These are phyloP conservation scores for Monosporascus sp. DNA, from an alignment of 2,329 filamentous ascomycete genomes.

Conservation along the genomic window DNA sequence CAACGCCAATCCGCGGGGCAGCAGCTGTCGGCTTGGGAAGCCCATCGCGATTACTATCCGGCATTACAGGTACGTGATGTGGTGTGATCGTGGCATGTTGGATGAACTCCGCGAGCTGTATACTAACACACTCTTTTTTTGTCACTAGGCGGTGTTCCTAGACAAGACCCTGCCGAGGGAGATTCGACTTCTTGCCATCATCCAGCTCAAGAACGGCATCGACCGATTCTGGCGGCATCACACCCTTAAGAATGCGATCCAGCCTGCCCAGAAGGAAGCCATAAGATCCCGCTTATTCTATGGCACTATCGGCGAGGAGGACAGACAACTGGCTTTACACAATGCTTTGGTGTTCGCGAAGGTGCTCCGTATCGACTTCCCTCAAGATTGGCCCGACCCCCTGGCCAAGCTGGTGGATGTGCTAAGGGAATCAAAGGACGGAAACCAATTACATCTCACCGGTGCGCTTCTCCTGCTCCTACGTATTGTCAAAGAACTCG, in stretches of 20 bases:
- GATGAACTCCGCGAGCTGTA: not conserved
- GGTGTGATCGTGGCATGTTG: not conserved
- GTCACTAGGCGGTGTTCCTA: constrained; percentile 66
- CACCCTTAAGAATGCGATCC: constrained; percentile 58
- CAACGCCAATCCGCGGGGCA: constrained; percentile 63
- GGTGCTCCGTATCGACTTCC: constrained; percentile 84
- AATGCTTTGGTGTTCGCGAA: constrained; percentile 87
- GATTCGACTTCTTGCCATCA: constrained; percentile 82
- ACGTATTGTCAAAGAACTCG: constrained; percentile 85
- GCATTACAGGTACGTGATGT: constrained; percentile 55
- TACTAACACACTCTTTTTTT: constrained; percentile 2
- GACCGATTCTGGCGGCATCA: constrained; percentile 85
- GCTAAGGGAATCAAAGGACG: constrained; percentile 53
- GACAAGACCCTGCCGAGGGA: constrained; percentile 71
- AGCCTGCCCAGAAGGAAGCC: constrained; percentile 67
- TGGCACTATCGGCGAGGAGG: constrained; percentile 71
- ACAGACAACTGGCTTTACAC: constrained; percentile 72
- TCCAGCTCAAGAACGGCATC: constrained; percentile 94
- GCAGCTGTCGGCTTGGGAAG: constrained; percentile 69
- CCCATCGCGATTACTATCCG: constrained; percentile 59
- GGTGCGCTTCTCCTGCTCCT: constrained; percentile 73
- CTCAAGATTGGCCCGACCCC: constrained; percentile 71
- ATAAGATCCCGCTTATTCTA: constrained; percentile 74
- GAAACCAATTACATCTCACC: constrained; percentile 61
- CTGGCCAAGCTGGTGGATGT: constrained; percentile 57